Conservation (phyloP, 1,139 yeast species). For the Hansenula lynferdii region DNA sequence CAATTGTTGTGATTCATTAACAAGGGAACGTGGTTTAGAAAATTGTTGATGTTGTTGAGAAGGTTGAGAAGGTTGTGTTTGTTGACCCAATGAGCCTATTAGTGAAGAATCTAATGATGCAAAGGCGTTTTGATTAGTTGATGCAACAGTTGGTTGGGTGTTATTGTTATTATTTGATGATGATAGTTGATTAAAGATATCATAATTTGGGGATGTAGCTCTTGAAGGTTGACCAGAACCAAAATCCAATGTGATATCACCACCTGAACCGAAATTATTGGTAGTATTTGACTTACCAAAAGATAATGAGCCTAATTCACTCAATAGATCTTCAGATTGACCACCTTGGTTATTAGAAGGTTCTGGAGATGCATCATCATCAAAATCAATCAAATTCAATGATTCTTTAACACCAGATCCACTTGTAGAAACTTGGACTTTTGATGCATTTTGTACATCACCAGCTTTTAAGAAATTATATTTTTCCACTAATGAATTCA, state of each 20-base stretch:
- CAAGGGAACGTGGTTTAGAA: constrained; percentile 21
- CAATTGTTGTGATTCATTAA: constrained; percentile 44
- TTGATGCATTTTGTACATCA: constrained; percentile 53
- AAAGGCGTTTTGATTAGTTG: constrained; percentile 41
- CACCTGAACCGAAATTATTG: constrained; percentile 31
- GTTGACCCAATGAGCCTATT: constrained; percentile 5
- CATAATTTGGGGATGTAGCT: constrained; percentile 23
- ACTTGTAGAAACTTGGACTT: constrained; percentile 41
- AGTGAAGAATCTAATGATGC: constrained; percentile 3
- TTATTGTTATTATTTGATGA: too few relatives aligned
- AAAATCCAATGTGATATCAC: constrained; percentile 35
- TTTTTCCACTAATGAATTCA: constrained; percentile 65
- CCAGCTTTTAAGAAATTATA: constrained; percentile 65
- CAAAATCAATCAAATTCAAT: constrained; percentile 77
- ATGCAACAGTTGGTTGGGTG: constrained; percentile 34
- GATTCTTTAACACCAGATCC: constrained; percentile 35
- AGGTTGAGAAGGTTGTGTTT: constrained; percentile 9
- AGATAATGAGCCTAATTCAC: constrained; percentile 64
- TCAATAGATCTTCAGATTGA: constrained; percentile 65
- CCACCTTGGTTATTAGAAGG: constrained; percentile 39
- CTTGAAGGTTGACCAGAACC: constrained; percentile 23
- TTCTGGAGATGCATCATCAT: constrained; percentile 49
- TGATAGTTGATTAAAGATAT: constrained; percentile 26
- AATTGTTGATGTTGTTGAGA: constrained; percentile 5
- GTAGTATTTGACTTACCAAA: constrained; percentile 28